Base-by-base conservation (phyloP, 768 basidiomycete species). In the Mycena chlorophos region DNA sequence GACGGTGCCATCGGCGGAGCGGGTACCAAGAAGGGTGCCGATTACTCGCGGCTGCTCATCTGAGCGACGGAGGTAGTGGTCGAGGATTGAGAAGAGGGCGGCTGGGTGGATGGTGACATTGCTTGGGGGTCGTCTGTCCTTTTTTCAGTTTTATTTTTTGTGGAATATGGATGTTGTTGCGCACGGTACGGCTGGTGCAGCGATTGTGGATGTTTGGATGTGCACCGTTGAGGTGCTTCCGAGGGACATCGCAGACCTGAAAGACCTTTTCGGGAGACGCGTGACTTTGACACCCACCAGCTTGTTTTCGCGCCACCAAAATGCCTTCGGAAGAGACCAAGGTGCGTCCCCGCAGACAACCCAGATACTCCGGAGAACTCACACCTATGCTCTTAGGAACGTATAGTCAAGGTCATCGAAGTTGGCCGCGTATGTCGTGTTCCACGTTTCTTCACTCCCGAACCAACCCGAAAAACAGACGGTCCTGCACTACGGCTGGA, bases 261-360 rank as follows among this genome's bases (percentile, higher is more conserved):
- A 58, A 42, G 17, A 47, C 34, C 16, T 20, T 39, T 51, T 22
- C 31, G 31, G 34, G 17, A 23, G n/a, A n/a, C n/a, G n/a, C n/a
- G n/a, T n/a, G n/a, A n/a, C n/a, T n/a, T n/a, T n/a, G n/a, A n/a
- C n/a, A n/a, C n/a, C n/a, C n/a, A n/a, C n/a, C n/a, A n/a, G n/a
- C n/a, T 39, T 23, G 8, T n/a, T 31, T 45, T 51, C 45, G 31
- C 43, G 10, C 60, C 60, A 65, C 49, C 64, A n/a, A n/a, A n/a
- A 93, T 93, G 91, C 89, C 89, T 66, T 93, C 90, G 52, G 92
- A 94, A 76, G 92, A 94, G 69, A 91, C 90, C 72, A 93, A 89
- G 75, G 92, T 94, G 34, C 20, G 75, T 60, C 16, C 2, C 26
- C 39, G 19, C 30, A 5, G 8, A 10, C 45, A 27, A 28, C 37